Evolutionary conservation across 192 early-diverging fungal genomes (phyloP).

Genomic region (Gigaspora rosea): DNA sequence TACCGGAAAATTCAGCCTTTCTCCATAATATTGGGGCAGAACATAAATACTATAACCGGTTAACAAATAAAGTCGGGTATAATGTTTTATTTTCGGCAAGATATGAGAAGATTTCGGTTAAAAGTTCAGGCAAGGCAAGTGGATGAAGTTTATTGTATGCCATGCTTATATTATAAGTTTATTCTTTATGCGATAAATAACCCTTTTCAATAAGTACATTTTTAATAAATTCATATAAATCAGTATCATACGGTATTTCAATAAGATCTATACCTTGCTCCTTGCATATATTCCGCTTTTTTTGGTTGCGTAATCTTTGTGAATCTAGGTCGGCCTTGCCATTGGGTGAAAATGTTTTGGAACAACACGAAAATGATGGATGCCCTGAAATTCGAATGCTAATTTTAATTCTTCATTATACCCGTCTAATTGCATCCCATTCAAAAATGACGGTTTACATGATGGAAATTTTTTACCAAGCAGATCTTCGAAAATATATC

Average conservation of each 20-base stretch:
- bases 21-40: no score
- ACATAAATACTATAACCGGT: no score
- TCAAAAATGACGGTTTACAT: not conserved
- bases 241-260: not conserved
- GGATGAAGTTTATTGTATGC: no score
- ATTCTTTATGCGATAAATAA: conserved; percentile 29
- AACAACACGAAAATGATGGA: no score
- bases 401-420: conserved; percentile 6
- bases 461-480: not conserved
- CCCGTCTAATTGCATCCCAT: not conserved
- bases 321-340: not conserved
- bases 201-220: not conserved
- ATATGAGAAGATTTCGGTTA: no score
- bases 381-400: not conserved
- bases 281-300: conserved; percentile 18
- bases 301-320: not conserved
- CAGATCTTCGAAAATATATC: conserved; percentile 22
- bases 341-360: conserved; percentile 1
- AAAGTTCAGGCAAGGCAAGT: no score
- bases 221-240: conserved; percentile 14
- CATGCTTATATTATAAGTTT: conserved; percentile 10
- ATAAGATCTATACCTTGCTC: not conserved
- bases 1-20: no score
- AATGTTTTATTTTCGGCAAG: no score
- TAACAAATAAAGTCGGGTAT: no score